Evolutionary conservation across 192 early-diverging fungal species (phyloP), one percentile per base, ranked within the genome.

Genomic region (Pilobolus umbonatus): DNA sequence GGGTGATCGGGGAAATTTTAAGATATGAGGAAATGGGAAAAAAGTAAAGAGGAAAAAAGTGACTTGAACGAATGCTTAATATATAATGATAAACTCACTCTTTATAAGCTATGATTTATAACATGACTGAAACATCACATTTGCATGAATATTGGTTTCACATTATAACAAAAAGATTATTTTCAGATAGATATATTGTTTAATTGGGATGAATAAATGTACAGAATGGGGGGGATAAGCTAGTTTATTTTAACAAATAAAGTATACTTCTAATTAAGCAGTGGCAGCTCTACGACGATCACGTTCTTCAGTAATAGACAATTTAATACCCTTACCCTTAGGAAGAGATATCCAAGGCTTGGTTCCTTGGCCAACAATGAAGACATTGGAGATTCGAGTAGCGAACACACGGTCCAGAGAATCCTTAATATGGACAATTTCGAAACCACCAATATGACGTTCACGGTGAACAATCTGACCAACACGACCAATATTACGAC

Each of bases 371-470:
- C 89, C 89, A 74, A 91, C 85, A 48, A 85, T 74, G 70, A 92
- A 92, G 42, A 99, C 94, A 86, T 99, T 99, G 75, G 81, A 79
- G 69, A 93, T 75, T 78, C 96, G 94, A 64, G 98, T 99, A 72
- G 98, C 96, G 72, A 99, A 99, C 68, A 86, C 78, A 72, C 90
- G 89, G 75, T 95, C 96, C 56, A 86, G 78, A 34, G 90, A 78
- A 73, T 99, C 98, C 92, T 98, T 98, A 77, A 99, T 82, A 82
- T 99, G 96, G 61, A 98, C 88, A 74, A 99, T 96, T 73, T 99
- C 96, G 79, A 97, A 98, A 72, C 95, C 92, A 66, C 94, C 92
- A 69, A 89, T 79, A 87, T 97, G 96, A 70, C 88, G 85, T 80
- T 99, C 96, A 76, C 90, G 86, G 87, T 95, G 90, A 65, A 86